Evolutionary conservation across 2,329 filamentous ascomycete species (phyloP), one percentile per base, ranked within the genome.

Genomic region (Leptographium radiaticola): DNA sequence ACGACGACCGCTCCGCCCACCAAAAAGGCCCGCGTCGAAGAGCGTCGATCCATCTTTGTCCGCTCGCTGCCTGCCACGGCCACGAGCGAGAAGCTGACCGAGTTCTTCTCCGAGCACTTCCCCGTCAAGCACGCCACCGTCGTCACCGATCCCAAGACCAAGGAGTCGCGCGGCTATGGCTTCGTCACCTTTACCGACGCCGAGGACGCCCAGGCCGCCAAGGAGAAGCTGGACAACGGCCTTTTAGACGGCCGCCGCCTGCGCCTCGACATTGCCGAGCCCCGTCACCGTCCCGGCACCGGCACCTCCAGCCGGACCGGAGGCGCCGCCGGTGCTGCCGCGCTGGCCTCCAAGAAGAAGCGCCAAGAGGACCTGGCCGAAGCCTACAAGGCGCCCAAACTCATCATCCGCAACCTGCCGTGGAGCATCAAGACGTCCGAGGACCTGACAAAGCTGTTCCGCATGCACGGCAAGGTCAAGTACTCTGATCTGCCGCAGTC

Each of bases 121-220:
- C 90, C 94, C 9, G 81, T 98, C 66, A 97, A 96, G 69, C 91
- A 97, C 69, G 91, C 93, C 52, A 87, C 86, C n/a, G 89, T 95
- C 6, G 89, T 98, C 42, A 72, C 85, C 54, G 91, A 98, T 66
- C 82, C 86, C 16, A 76, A 83, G 59, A 95, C 90, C 2, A 95
- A 95, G 65, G 74, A 83, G 61, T 96, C 89, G 15, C 86, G 88
- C 65, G 91, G 93, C 18, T 98, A 89, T 68, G 93, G 93, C 52
- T 98, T 98, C 69, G 91, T 98, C 55, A 97, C 93, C 2, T 93
- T 98, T 63, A 88, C 90, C 62, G 93, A 98, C 65, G 80, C 86
- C 34, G 90, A 96, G 60, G 93, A 98, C 72, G 90, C 91, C 13
- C 74, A 83, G 59, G 79, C 84, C 59, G 94, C 93, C 18, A 79